Evolutionary conservation across 2,329 filamentous ascomycete genomes (phyloP), one percentile per base, ranked within the genome.

Genomic region (Emericellopsis atlantica): DNA sequence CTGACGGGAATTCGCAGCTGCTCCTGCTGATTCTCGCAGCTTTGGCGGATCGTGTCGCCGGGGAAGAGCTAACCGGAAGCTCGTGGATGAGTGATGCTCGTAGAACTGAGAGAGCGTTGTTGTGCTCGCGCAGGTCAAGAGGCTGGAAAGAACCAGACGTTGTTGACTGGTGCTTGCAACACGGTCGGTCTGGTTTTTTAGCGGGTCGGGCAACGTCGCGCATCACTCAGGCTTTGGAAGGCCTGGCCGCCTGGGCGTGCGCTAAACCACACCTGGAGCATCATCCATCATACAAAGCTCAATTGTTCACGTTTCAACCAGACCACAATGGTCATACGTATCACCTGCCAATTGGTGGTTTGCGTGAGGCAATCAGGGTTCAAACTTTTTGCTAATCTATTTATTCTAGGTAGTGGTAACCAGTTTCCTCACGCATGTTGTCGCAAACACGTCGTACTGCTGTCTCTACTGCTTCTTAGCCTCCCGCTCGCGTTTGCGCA

Each of bases 401-500:
- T 29, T 29, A 29, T 29, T 29, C 26, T 29, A 29, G 26, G 26
- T 29, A 29, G 26, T 29, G 26, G 26, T 3, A 3, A 29, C 26
- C 18, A 2, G 26, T 29, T 6, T 29, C 26, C 9, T 12, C 26
- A 32, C 31, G 11, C 31, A 32, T 14, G 15, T 14, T 4, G 15
- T 33, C 4, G 32, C 12, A 3, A 33, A 4, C 15, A 9, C 22
- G 22, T 37, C 36, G 6, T 18, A 10, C 14, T 21, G 18, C 18
- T 21, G 1, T 11, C 5, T 34, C 48, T 52, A 64, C 52, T 63
- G 58, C 64, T 84, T 85, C 74, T 87, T 87, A 9, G 77, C 79
- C 41, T 93, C 84, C 36, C 87, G 76, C 53, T 85, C 86, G 4
- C 79, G 81, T 72, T 95, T 95, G 57, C 74, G 81, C 56, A 95